Percentiles rank a stretch among this genome's conserved stretches.
Evolutionary conservation across 2,329 filamentous ascomycete genomes (phyloP).

Genomic region (Aspergillus sojae): DNA sequence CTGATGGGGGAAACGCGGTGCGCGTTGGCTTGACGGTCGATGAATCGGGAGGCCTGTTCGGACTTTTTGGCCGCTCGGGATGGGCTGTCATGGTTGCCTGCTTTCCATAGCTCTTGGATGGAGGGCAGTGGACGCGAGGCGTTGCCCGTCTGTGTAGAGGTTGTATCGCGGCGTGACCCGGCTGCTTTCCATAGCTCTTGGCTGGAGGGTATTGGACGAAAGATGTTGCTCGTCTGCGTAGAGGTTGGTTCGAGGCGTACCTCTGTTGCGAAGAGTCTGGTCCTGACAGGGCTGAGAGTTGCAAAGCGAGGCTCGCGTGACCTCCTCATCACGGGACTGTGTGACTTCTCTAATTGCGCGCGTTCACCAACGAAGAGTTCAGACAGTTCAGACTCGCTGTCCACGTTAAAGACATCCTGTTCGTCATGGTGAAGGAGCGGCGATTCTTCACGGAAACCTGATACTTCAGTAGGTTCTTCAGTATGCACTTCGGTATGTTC

Average conservation of each 20-base stretch:
- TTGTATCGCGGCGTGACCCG: not conserved
- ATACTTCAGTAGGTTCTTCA: conserved; percentile 9
- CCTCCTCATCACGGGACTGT: conserved; percentile 19
- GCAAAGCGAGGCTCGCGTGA: not conserved
- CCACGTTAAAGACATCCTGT: conserved; percentile 8
- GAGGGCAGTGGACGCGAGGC: not conserved
- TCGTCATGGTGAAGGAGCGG: conserved; percentile 17
- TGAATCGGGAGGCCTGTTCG: conserved; percentile 25
- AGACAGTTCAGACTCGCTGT: conserved; percentile 20
- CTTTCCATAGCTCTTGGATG: conserved; percentile 12
- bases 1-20: conserved; percentile 39
- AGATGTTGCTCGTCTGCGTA: not conserved
- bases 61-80: not conserved
- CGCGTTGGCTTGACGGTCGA: conserved; percentile 40
- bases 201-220: not conserved
- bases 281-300: not conserved
- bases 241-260: not conserved
- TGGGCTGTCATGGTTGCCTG: not conserved
- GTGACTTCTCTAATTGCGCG: conserved; percentile 20
- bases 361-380: conserved; percentile 15
- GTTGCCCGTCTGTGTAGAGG: not conserved
- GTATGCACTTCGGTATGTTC: not conserved
- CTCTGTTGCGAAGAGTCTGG: not conserved
- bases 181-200: conserved; percentile 14
- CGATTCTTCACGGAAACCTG: conserved; percentile 14